phyloP scores from a whole-genome alignment of 495 filamentous ascomycete genomes.

The Halenospora varia region DNA sequence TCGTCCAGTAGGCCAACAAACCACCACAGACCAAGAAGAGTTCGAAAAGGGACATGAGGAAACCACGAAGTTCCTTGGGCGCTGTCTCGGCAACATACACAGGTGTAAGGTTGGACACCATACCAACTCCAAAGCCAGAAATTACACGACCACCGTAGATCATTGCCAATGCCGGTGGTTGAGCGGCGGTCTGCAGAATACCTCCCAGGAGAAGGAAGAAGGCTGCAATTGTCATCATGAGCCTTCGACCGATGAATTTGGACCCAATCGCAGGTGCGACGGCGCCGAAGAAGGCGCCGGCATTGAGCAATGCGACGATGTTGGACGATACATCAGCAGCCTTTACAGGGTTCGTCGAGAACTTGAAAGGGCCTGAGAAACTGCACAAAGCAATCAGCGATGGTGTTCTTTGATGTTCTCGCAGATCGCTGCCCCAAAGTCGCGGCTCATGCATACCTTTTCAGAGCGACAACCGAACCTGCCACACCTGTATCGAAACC shows the following conservation, averaged over 20 bases:
- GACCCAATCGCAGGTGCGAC: conserved; percentile 22
- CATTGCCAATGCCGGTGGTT: neutral
- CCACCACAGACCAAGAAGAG: conserved; percentile 3
- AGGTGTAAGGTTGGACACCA: conserved; percentile 13
- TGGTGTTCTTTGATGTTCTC: too few relatives aligned
- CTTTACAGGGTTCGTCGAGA: conserved; percentile 1
- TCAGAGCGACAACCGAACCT: conserved; percentile 12
- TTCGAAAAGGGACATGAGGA: conserved; percentile 21
- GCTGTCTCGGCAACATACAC: conserved; percentile 23
- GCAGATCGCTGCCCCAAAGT: neutral
- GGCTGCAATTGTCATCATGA: conserved; percentile 3
- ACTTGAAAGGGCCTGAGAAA: conserved; percentile 14
- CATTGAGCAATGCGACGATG: conserved; percentile 63
- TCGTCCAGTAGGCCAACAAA: conserved; percentile 4
- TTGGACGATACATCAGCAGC: conserved; percentile 35
- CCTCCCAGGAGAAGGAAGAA: conserved; percentile 12
- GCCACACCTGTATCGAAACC: conserved; percentile 16
- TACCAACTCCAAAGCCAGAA: conserved; percentile 16
- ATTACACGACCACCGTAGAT: neutral
- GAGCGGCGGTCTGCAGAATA: conserved; percentile 12
- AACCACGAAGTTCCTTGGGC: conserved; percentile 18
- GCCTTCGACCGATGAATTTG: conserved; percentile 9
- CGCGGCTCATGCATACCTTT: neutral
- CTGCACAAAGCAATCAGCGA: too few relatives aligned
- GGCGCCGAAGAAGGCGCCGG: conserved; percentile 62